These are phyloP conservation scores for Anthracocystis walkeri DNA, from an alignment of 1,284 basidiomycete species.

Conservation along the genomic window DNA sequence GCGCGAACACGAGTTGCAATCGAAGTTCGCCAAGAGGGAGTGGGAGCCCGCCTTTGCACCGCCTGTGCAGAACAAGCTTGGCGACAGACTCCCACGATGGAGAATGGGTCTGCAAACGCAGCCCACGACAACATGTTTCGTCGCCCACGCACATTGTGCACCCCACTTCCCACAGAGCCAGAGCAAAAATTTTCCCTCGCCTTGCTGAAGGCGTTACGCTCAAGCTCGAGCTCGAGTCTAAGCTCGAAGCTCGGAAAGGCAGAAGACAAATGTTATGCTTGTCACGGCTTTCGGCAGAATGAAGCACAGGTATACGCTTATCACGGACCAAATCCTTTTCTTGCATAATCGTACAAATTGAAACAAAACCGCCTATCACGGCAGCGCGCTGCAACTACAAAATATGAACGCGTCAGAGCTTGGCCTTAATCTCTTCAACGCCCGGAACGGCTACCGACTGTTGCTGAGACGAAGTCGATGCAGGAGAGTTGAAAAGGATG, in stretches of 20 bases:
- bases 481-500: constrained; percentile 57
- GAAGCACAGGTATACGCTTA: no score
- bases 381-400: background rate
- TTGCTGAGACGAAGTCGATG: constrained; percentile 15
- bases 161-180: background rate
- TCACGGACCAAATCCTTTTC: background rate
- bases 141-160: background rate
- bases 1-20: no score
- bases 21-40: no score
- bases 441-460: constrained; percentile 1
- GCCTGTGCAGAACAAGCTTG: no score
- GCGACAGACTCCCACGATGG: no score
- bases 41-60: no score
- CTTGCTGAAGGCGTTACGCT: background rate
- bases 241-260: no score
- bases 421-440: constrained; percentile 26
- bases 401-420: constrained; percentile 15
- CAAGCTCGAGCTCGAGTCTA: background rate
- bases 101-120: background rate
- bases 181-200: background rate
- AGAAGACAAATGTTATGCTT: no score
- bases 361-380: background rate
- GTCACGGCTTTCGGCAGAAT: no score
- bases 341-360: background rate
- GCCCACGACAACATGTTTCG: background rate